Evolutionary conservation across 2,329 filamentous ascomycete species (phyloP).

Genomic region (Hysterium pulicare): DNA sequence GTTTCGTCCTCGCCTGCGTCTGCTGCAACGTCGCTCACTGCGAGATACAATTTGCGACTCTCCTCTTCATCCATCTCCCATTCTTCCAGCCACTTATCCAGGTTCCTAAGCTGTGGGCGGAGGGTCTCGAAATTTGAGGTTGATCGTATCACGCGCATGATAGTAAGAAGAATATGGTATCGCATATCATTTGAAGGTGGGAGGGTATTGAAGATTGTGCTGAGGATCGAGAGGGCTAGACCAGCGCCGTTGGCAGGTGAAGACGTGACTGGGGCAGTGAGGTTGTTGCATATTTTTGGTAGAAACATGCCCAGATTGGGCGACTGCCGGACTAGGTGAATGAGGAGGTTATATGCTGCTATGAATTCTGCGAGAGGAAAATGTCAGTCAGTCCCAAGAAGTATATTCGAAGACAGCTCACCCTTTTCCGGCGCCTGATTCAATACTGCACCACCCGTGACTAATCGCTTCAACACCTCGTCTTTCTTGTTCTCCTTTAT

Average conservation of each 20-base stretch:
- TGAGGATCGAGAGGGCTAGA: conserved; percentile 84
- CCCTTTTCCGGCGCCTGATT: conserved; percentile 87
- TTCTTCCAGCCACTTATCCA: conserved; percentile 75
- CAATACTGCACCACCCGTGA: conserved; percentile 71
- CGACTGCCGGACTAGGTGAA: conserved; percentile 87
- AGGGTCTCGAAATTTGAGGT: conserved; percentile 70
- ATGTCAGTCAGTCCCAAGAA: conserved; percentile 20
- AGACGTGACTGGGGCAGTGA: conserved; percentile 76
- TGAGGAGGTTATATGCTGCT: conserved; percentile 92
- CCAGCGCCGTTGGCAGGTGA: conserved; percentile 82
- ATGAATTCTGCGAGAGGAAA: conserved; percentile 67
- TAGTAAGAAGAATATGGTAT: conserved; percentile 86
- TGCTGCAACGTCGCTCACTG: conserved; percentile 75
- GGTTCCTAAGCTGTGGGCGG: conserved; percentile 75
- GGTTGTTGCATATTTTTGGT: conserved; percentile 82
- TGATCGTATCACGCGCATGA: conserved; percentile 78
- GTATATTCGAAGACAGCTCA: conserved; percentile 25
- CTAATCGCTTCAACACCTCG: conserved; percentile 84
- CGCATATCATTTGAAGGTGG: conserved; percentile 71
- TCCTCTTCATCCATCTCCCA: conserved; percentile 85
- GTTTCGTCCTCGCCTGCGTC: conserved; percentile 75
- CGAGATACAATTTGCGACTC: conserved; percentile 77
- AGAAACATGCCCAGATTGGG: conserved; percentile 82
- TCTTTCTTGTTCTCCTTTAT: conserved; percentile 68
- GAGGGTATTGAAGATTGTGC: conserved; percentile 95